phyloP scores from a whole-genome alignment of 2,329 filamentous ascomycete genomes.

The Fusarium mundagurra region DNA sequence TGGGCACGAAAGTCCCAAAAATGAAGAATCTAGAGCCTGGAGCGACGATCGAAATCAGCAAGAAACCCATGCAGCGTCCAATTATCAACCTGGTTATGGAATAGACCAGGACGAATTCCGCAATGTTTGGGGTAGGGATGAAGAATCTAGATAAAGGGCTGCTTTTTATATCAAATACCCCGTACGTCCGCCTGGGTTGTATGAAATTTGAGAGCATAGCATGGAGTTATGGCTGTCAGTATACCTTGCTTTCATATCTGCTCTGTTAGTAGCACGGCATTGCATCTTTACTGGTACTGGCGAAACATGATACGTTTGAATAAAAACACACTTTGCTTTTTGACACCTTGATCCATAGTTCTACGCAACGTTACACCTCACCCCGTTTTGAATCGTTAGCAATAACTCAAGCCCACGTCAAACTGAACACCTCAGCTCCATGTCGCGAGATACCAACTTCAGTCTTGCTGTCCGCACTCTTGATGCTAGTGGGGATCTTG shows the following conservation, averaged over 20 bases:
- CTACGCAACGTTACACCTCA: neutral
- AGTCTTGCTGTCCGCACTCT: conserved; percentile 49
- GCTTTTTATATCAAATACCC: conserved; percentile 32
- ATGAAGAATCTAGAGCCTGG: conserved; percentile 32
- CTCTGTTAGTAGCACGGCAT: conserved; percentile 4
- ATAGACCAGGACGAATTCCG: conserved; percentile 54
- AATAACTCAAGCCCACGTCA: conserved; percentile 47
- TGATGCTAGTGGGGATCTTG: conserved; percentile 52
- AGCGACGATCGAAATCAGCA: conserved; percentile 10
- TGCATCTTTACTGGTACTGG: neutral
- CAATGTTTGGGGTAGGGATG: conserved; percentile 56
- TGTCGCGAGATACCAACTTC: conserved; percentile 57
- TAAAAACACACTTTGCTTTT: neutral
- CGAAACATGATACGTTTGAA: neutral
- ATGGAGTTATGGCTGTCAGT: conserved; percentile 43
- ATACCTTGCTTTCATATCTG: conserved; percentile 33
- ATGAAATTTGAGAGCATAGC: conserved; percentile 34
- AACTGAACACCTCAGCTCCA: conserved; percentile 54
- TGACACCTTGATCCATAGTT: neutral
- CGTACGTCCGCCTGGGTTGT: conserved; percentile 11
- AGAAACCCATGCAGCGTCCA: conserved; percentile 22
- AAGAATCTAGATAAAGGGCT: conserved; percentile 34
- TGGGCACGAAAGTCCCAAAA: conserved; percentile 31
- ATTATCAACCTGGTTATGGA: conserved; percentile 45
- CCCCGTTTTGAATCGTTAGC: neutral